Base-by-base conservation (phyloP, 2,329 filamentous ascomycete genomes). In the Magnaporthiopsis incrustans region DNA sequence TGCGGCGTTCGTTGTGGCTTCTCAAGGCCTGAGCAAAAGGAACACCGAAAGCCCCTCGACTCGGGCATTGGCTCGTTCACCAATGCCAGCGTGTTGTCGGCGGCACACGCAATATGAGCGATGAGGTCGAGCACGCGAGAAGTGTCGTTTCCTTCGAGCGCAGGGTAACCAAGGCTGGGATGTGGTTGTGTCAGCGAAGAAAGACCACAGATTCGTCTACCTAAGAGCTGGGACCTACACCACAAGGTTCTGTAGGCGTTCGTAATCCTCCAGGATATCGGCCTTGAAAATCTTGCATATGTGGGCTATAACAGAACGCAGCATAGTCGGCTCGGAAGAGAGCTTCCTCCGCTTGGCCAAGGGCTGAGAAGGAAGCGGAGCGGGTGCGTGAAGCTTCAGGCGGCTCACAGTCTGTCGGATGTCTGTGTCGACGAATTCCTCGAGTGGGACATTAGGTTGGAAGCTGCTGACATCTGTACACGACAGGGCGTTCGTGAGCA, bases 21-120 rank as follows among this genome's bases (percentile, higher is more conserved):
- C 25, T 60, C 62, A 15, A 25, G 50, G 15, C 7, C n/a, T 18
- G 62, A 59, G 57, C 62, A 63, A 26, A 59, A 63, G 14, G 25
- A 50, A 33, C 62, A 63, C 14, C 15, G 15, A 14, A 60, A 11
- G 25, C n/a, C 73, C 72, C 63, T 68, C 57, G 30, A 14, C 10
- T 59, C 30, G 27, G 60, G 26, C 18, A 27, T 18, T 11, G 32
- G 32, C 58, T 27, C 67, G 53, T 25, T 65, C 63, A 57, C 57
- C 10, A 59, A 33, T 27, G 33, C 32, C 60, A 87, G 72, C 8
- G 77, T 80, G 38, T 77, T 76, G 64, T 83, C 80, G 18, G 78
- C 76, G 22, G 81, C 82, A 71, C 88, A 90, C 25, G 83, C 77
- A 60, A 86, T 72, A 61, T 79, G 80, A 3, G 86, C 84, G 18